These are phyloP conservation scores for Globisporangium solare DNA, from an alignment of 352 stramenopile genomes.

Conservation along the genomic window DNA sequence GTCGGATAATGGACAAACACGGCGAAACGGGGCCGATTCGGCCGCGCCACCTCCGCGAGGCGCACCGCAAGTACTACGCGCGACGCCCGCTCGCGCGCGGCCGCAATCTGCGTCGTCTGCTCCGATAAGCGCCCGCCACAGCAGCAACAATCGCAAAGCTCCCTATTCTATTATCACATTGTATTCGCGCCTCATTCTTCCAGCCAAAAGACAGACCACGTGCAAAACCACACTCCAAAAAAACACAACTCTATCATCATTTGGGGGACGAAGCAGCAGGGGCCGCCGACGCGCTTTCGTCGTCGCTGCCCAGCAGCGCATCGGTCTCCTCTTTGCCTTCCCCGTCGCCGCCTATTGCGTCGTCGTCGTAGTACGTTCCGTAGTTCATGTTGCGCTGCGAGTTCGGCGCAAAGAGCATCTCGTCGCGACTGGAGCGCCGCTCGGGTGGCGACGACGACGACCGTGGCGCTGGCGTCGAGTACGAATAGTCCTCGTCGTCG, in stretches of 20 bases:
- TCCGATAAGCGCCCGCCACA: slow-evolving; percentile 26
- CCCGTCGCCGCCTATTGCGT: slow-evolving; percentile 1
- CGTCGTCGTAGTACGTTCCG: slow-evolving; percentile 19
- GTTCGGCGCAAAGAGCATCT: slow-evolving; percentile 18
- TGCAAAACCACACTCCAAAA: too few relatives aligned
- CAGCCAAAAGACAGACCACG: too few relatives aligned
- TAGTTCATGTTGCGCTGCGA: slow-evolving; percentile 19
- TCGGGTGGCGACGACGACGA: slow-evolving; percentile 19
- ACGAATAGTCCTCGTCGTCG: slow-evolving; percentile 55
- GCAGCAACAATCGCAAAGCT: slow-evolving; percentile 7
- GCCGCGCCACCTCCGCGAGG: slow-evolving; percentile 71
- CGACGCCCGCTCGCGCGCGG: slow-evolving; percentile 56
- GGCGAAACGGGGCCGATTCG: slow-evolving; percentile 72
- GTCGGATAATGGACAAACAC: slow-evolving; percentile 75
- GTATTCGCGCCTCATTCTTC: background rate
- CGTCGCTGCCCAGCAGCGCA: slow-evolving; percentile 7
- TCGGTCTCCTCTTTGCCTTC: background rate
- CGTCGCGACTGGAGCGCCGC: slow-evolving; percentile 29
- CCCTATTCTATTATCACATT: slow-evolving; percentile 19
- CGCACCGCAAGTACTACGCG: slow-evolving; percentile 83
- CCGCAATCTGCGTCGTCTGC: slow-evolving; percentile 50
- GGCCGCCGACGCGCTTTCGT: slow-evolving; percentile 3
- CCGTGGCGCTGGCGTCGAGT: slow-evolving; percentile 25
- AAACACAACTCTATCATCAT: slow-evolving; percentile 14
- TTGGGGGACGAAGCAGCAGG: background rate